phyloP scores from a whole-genome alignment of 805 yeast genomes.

The Pichia pseudocactophila region DNA sequence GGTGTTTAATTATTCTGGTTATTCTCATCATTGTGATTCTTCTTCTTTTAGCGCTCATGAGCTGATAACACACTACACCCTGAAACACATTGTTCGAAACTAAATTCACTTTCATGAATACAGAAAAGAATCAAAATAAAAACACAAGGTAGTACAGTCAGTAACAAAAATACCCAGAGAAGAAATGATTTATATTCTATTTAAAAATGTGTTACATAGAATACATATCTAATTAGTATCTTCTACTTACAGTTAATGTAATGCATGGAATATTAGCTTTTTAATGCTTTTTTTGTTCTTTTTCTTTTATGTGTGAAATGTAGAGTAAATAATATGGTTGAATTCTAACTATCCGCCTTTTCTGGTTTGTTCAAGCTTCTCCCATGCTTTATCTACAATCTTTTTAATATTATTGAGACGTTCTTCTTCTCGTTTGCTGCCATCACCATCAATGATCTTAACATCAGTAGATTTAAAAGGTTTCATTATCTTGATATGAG shows the following conservation, averaged over 20 bases:
- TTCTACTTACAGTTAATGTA: not conserved
- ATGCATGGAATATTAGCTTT: not conserved
- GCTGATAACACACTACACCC: conserved; percentile 19
- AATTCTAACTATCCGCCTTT: conserved; percentile 40
- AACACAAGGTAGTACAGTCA: too few relatives aligned
- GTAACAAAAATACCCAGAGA: too few relatives aligned
- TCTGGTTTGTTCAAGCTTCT: conserved; percentile 32
- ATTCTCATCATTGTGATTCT: conserved; percentile 51
- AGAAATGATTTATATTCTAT: too few relatives aligned
- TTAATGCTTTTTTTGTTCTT: not conserved
- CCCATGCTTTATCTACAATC: conserved; percentile 44
- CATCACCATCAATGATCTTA: conserved; percentile 18
- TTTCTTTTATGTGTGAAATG: not conserved
- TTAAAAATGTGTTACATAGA: not conserved
- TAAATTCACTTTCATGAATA: too few relatives aligned
- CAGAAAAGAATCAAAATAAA: too few relatives aligned
- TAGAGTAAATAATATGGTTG: not conserved
- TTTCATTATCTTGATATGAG: conserved; percentile 30
- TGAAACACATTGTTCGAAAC: too few relatives aligned
- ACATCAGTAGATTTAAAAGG: conserved; percentile 32
- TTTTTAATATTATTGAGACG: conserved; percentile 32
- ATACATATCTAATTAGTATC: not conserved
- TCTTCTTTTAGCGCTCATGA: conserved; percentile 46
- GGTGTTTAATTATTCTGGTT: conserved; percentile 60
- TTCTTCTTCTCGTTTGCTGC: conserved; percentile 16